A percentile compares a stretch with the other conserved stretches of the same genome.
Conservation (phyloP, 257 asterid genomes). For the Capsicum baccatum region DNA sequence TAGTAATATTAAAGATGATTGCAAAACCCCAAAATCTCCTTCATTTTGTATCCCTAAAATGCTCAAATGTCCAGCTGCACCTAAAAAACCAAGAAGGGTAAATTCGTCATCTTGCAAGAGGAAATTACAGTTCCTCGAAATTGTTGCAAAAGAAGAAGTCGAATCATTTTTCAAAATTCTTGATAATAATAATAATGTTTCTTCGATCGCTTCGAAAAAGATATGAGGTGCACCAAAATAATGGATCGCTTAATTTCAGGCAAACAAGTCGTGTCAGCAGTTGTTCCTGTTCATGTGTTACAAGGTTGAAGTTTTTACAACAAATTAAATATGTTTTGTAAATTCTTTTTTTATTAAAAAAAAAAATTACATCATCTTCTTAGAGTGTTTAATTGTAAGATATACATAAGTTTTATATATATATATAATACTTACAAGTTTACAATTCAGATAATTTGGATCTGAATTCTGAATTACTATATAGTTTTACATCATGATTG, state of each 20-base stretch:
- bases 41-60: slow-evolving; percentile 49
- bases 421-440: neutral
- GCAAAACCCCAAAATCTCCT: slow-evolving; percentile 59
- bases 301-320: neutral
- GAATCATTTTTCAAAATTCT: slow-evolving; percentile 44
- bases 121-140: slow-evolving; percentile 52
- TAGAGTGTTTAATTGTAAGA: neutral
- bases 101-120: slow-evolving; percentile 49
- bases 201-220: neutral
- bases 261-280: no score
- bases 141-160: slow-evolving; percentile 43
- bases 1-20: slow-evolving; percentile 34
- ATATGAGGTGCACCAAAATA: neutral
- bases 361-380: neutral
- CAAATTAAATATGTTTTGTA: neutral
- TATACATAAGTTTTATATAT: neutral
- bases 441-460: neutral
- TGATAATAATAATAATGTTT: neutral
- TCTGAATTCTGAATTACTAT: slow-evolving; percentile 2
- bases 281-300: no score
- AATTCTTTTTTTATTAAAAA: neutral
- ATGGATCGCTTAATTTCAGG: neutral
- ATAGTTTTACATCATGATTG: neutral
- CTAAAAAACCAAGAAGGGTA: slow-evolving; percentile 51
- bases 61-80: slow-evolving; percentile 66